Evolutionary conservation across 148 eudicot species (phyloP).

Genomic region (Chenopodium quinoa): DNA sequence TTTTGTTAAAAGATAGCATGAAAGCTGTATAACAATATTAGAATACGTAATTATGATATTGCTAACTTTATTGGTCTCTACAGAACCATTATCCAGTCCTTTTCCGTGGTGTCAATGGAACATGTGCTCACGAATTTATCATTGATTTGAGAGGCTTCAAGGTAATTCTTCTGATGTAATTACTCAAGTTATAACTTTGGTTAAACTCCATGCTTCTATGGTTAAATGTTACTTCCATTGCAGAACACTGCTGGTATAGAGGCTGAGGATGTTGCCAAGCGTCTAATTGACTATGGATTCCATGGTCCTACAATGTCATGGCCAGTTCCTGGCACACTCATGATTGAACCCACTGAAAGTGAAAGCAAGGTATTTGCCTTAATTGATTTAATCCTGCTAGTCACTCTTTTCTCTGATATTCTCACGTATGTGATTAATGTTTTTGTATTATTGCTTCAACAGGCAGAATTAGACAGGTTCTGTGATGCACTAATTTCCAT

Average conservation of each 20-base stretch:
- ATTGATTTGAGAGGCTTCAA: slow-evolving; percentile 88
- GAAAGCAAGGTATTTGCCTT: slow-evolving; percentile 78
- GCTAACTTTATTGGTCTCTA: slow-evolving; percentile 20
- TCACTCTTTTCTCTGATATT: background rate
- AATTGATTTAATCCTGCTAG: background rate
- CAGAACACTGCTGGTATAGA: slow-evolving; percentile 94
- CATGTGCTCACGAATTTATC: slow-evolving; percentile 94
- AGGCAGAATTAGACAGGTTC: slow-evolving; percentile 94
- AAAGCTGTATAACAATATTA: background rate
- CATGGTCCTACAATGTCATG: slow-evolving; percentile 99
- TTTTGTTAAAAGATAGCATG: background rate
- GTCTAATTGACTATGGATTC: slow-evolving; percentile 97
- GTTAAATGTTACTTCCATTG: slow-evolving; percentile 26
- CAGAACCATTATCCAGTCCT: slow-evolving; percentile 88
- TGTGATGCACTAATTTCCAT: slow-evolving; percentile 95
- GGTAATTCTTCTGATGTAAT: slow-evolving; percentile 36
- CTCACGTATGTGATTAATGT: background rate
- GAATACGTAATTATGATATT: background rate
- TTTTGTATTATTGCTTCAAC: slow-evolving; percentile 23
- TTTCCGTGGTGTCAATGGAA: slow-evolving; percentile 98
- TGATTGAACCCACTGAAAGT: slow-evolving; percentile 99
- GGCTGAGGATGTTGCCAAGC: slow-evolving; percentile 96
- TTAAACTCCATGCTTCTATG: slow-evolving; percentile 2
- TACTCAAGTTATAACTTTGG: background rate
- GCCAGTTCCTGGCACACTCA: slow-evolving; percentile 99